Conservation (phyloP, 1,284 basidiomycete species). For the Ustilago nuda region DNA sequence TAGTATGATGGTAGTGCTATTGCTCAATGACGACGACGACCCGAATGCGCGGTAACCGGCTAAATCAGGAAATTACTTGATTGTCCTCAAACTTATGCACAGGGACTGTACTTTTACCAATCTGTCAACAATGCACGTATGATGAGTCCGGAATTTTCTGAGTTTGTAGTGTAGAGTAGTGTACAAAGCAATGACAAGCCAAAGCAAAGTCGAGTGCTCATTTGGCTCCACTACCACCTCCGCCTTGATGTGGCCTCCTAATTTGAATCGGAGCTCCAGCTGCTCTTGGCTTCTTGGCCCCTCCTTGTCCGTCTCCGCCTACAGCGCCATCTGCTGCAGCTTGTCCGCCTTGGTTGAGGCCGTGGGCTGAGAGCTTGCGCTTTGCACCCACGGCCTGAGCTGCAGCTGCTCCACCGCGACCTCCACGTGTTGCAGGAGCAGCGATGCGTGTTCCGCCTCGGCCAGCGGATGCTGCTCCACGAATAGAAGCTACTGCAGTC, state of each 20-base stretch:
- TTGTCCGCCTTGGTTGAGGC: conserved; percentile 17
- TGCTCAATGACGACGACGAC: too few relatives aligned
- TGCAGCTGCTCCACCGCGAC: conserved; percentile 23
- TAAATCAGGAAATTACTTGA: too few relatives aligned
- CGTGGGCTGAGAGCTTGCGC: conserved; percentile 42
- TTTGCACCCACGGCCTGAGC: conserved; percentile 32
- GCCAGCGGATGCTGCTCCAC: conserved; percentile 41
- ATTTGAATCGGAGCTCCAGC: conserved; percentile 29
- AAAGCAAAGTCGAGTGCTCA: not conserved
- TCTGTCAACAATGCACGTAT: not conserved
- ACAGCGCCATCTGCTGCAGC: not conserved
- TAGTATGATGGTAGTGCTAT: too few relatives aligned
- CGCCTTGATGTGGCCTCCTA: conserved; percentile 3
- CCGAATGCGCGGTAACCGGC: too few relatives aligned
- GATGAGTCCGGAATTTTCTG: not conserved
- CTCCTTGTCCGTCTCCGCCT: conserved; percentile 14
- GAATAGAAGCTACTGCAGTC: conserved; percentile 40
- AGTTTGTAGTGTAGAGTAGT: not conserved
- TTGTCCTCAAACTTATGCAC: too few relatives aligned
- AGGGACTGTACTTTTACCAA: not conserved
- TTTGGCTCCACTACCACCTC: conserved; percentile 6
- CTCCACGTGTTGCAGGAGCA: conserved; percentile 31
- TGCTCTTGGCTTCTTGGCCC: conserved; percentile 39
- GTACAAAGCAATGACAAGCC: not conserved
- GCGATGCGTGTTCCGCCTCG: conserved; percentile 37